Conservation (phyloP, 257 asterid species). For the Plectranthus barbatus region DNA sequence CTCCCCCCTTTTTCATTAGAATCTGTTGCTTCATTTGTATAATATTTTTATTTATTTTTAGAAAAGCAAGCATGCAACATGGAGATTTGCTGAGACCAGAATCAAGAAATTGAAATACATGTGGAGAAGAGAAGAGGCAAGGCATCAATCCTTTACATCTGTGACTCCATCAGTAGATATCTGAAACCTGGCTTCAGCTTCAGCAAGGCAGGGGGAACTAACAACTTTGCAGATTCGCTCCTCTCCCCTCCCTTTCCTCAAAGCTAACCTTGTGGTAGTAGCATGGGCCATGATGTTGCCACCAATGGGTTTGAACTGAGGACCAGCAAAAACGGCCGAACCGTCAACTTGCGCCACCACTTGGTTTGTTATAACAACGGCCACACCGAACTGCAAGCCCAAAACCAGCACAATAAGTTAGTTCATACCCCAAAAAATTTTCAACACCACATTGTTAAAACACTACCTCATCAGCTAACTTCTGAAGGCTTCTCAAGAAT, state of each 20-base stretch:
- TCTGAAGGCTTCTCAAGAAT: slow-evolving; percentile 94
- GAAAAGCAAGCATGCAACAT: too few species aligned
- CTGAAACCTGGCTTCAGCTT: slow-evolving; percentile 96
- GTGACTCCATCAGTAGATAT: slow-evolving; percentile 73
- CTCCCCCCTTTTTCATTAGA: too few species aligned
- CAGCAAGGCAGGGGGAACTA: slow-evolving; percentile 90
- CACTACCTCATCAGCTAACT: slow-evolving; percentile 85
- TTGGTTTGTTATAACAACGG: slow-evolving; percentile 95
- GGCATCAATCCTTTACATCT: slow-evolving; percentile 76
- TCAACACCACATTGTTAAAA: too few species aligned
- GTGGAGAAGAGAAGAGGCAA: too few species aligned
- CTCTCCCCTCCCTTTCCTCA: slow-evolving; percentile 91
- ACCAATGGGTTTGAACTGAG: slow-evolving; percentile 88
- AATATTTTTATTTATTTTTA: too few species aligned
- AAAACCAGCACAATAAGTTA: background rate
- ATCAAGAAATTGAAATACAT: background rate
- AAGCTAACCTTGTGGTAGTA: slow-evolving; percentile 82
- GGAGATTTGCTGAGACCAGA: too few species aligned
- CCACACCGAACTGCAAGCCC: slow-evolving; percentile 68
- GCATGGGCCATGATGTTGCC: slow-evolving; percentile 99
- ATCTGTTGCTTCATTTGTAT: too few species aligned
- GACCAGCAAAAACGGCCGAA: slow-evolving; percentile 87
- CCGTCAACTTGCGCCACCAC: slow-evolving; percentile 99
- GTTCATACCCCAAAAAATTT: too few species aligned
- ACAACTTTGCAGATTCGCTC: slow-evolving; percentile 93